These are phyloP conservation scores for Hibiscus syriacus DNA, from an alignment of 345 rosid species.

Conservation along the genomic window DNA sequence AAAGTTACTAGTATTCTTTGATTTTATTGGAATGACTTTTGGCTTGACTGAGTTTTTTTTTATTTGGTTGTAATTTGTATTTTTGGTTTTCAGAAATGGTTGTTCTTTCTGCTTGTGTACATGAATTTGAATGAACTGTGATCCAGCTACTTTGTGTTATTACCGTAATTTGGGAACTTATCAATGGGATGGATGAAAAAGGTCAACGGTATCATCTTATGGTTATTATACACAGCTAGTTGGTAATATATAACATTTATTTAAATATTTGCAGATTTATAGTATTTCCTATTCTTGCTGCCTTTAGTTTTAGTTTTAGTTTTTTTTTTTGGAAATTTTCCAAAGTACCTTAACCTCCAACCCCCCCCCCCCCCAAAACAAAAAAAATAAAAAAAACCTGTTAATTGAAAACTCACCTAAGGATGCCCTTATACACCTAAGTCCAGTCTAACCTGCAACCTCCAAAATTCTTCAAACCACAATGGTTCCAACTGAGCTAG, in stretches of 20 bases:
- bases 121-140: not conserved
- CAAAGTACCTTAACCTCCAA: too few species aligned
- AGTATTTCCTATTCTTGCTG: not conserved
- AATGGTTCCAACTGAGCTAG: too few species aligned
- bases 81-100: not conserved
- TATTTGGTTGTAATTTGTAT: too few species aligned
- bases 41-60: not conserved
- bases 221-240: not conserved
- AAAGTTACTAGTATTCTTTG: not conserved
- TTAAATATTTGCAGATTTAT: not conserved
- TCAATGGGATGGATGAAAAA: not conserved
- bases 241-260: too few species aligned
- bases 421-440: too few species aligned
- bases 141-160: conserved; percentile 2
- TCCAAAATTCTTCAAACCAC: too few species aligned
- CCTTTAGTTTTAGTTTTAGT: not conserved
- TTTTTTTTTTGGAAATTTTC: not conserved
- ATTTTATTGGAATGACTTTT: not conserved
- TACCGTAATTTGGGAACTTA: not conserved
- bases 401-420: too few species aligned
- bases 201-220: not conserved
- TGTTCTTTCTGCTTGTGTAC: not conserved
- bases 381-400: too few species aligned
- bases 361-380: too few species aligned
- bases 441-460: too few species aligned